Base-by-base conservation (phyloP, 148 eudicot species). In the Pouteria glomerata region DNA sequence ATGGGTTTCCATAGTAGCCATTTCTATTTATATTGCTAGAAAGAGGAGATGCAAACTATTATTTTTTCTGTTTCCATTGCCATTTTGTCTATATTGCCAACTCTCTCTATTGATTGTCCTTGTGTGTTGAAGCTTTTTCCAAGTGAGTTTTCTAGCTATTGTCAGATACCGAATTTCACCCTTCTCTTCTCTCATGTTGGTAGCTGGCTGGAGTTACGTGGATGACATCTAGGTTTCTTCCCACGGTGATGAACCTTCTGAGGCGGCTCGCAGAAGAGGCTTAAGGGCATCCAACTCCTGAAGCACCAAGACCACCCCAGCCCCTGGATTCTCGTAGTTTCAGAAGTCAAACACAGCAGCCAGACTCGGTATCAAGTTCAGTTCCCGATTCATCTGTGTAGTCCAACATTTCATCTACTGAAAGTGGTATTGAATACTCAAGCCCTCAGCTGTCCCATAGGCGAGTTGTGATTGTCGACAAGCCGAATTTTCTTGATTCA, bases 151-250 rank as follows among this genome's bases (percentile, higher is more conserved):
- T 66, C 29, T 42, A 27, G 24, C 21, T 47, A 3, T 26, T 63
- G n/a, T n/a, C 30, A 39, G n/a, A 10, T n/a, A 47, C 16, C 52
- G 6, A 26, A 26, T 64, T 24, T 41, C 68, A 64, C 15, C 52
- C n/a, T n/a, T n/a, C n/a, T 21, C 21, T 16, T 59, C 10, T 64
- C 52, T 27, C 35, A 34, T 71, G 15, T 76, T 57, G 70, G 61
- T 77, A 81, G 84, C 65, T 81, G 57, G 62, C 80, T 47, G 80
- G 78, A 65, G 68, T 81, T 50, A 63, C 77, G 30, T 71, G 77
- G 29, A 31, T 81, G 41, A 57, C 75, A 4, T 68, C 80, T 50
- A 57, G 74, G 53, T 73, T 77, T 74, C 45, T 77, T 27, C 84
- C 80, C 27, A 69, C 80, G n/a, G 33, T 77, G 57, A 77, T 77